Conservation (phyloP, 2,329 filamentous ascomycete genomes). For the Penicillium sp. region DNA sequence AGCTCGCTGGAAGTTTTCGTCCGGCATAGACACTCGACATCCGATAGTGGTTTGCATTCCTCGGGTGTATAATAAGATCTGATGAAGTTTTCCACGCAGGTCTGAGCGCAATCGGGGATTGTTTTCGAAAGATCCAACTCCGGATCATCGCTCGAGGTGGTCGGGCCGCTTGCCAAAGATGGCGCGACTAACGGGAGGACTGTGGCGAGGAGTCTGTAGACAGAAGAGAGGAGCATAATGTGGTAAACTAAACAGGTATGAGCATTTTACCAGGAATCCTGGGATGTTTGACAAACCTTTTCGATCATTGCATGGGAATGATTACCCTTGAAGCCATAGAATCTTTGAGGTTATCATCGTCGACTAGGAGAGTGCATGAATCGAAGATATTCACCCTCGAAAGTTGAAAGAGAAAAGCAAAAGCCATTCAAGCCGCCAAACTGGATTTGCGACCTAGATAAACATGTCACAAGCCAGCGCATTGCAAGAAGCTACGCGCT, state of each 20-base stretch:
- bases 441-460: slow-evolving; percentile 9
- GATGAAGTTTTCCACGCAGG: slow-evolving; percentile 60
- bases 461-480: slow-evolving; percentile 9
- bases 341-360: slow-evolving; percentile 22
- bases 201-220: slow-evolving; percentile 24
- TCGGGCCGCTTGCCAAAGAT: slow-evolving; percentile 21
- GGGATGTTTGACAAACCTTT: slow-evolving; percentile 14
- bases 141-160: slow-evolving; percentile 15
- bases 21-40: slow-evolving; percentile 60
- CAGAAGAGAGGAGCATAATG: slow-evolving; percentile 34
- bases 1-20: slow-evolving; percentile 55
- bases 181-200: slow-evolving; percentile 19
- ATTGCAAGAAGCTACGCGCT: slow-evolving; percentile 13
- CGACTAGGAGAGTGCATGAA: neutral
- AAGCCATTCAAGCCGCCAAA: slow-evolving; percentile 2
- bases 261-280: neutral
- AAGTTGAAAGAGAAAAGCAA: slow-evolving; percentile 6
- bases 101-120: slow-evolving; percentile 55
- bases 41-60: slow-evolving; percentile 40
- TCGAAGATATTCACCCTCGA: neutral
- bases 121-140: slow-evolving; percentile 34
- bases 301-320: slow-evolving; percentile 15
- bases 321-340: slow-evolving; percentile 24
- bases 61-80: slow-evolving; percentile 50
- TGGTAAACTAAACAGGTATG: slow-evolving; percentile 6